Percentiles rank a stretch among this genome's conserved stretches.
These are phyloP conservation scores for Sugiyamaella lignohabitans DNA, from an alignment of 805 yeast genomes.

Conservation along the genomic window DNA sequence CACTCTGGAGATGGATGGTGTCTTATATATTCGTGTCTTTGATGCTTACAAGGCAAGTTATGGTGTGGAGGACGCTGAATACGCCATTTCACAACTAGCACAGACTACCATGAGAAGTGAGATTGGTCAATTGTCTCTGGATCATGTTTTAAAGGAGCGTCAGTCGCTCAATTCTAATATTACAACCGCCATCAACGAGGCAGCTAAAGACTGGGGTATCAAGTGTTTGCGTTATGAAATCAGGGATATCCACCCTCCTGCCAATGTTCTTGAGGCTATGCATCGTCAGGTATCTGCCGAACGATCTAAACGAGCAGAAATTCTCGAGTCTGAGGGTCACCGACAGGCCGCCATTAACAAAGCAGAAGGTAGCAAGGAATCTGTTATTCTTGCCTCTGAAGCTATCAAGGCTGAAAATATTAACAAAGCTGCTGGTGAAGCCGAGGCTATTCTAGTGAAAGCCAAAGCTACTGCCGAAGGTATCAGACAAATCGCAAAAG, in stretches of 20 bases:
- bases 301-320: slow-evolving; percentile 80
- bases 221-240: slow-evolving; percentile 78
- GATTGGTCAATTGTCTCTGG: slow-evolving; percentile 76
- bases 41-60: slow-evolving; percentile 83
- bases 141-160: slow-evolving; percentile 71
- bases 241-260: slow-evolving; percentile 83
- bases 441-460: slow-evolving; percentile 57
- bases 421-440: slow-evolving; percentile 68
- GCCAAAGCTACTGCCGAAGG: slow-evolving; percentile 74
- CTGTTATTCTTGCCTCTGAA: slow-evolving; percentile 69
- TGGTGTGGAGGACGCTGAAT: slow-evolving; percentile 83
- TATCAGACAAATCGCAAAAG: slow-evolving; percentile 54
- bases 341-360: slow-evolving; percentile 73
- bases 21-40: slow-evolving; percentile 65
- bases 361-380: slow-evolving; percentile 74
- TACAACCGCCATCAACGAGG: slow-evolving; percentile 74
- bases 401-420: slow-evolving; percentile 56
- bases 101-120: slow-evolving; percentile 90
- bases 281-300: slow-evolving; percentile 86
- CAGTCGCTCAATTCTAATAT: slow-evolving; percentile 66
- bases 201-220: slow-evolving; percentile 82
- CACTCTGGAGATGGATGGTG: slow-evolving; percentile 78
- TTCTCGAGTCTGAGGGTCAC: slow-evolving; percentile 78
- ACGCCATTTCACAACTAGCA: slow-evolving; percentile 78
- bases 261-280: slow-evolving; percentile 81